Conservation (phyloP, 2,329 filamentous ascomycete species). For the Fusarium pseudoanthophilum region DNA sequence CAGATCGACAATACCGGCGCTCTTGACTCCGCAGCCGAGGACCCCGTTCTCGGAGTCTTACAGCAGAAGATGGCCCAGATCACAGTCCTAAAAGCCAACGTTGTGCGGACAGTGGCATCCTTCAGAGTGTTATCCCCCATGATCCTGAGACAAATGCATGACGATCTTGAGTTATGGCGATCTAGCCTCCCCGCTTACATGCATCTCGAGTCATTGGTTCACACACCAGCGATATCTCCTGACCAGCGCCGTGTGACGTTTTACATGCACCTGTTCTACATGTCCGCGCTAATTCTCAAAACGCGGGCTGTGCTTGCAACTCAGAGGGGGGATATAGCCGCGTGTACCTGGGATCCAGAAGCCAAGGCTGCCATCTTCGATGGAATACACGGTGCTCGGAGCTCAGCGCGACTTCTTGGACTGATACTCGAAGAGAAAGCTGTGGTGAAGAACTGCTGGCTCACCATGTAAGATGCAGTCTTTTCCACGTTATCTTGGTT, state of each 20-base stretch:
- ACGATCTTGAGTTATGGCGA: background rate
- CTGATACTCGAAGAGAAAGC: background rate
- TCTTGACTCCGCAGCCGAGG: background rate
- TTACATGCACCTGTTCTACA: background rate
- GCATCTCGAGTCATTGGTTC: fast-evolving
- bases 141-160: background rate
- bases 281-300: background rate
- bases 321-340: background rate
- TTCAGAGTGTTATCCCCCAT: fast-evolving
- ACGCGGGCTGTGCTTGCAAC: background rate
- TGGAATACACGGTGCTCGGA: background rate
- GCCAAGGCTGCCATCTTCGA: fast-evolving
- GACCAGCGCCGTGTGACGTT: background rate
- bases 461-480: background rate
- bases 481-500: too few species aligned
- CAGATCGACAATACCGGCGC: background rate
- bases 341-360: background rate
- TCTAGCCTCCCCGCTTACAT: background rate
- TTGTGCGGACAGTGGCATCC: background rate
- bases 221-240: background rate
- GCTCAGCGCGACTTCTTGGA: fast-evolving
- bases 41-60: fast-evolving
- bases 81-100: background rate
- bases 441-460: background rate
- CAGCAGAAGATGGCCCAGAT: background rate